Evolutionary conservation across 2,329 filamentous ascomycete genomes (phyloP).

Genomic region (Trichoderma polysporum): DNA sequence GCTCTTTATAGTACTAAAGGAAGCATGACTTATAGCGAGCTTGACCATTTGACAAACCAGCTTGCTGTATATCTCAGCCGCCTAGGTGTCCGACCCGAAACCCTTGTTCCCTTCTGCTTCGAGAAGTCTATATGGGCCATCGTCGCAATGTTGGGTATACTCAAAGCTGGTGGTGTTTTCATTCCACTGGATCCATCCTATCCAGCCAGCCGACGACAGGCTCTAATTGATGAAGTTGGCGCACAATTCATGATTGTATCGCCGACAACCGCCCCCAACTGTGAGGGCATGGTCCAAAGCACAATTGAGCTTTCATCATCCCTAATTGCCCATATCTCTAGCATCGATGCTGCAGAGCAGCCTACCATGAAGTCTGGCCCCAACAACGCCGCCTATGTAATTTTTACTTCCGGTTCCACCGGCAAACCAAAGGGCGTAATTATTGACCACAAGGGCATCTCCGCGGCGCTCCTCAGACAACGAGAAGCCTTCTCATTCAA

Average conservation of each 20-base stretch:
- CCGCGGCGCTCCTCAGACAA: slow-evolving; percentile 1
- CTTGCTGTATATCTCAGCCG: slow-evolving; percentile 13
- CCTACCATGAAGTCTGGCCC: background rate
- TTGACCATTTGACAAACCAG: slow-evolving; percentile 1
- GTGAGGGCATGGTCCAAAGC: slow-evolving; percentile 6
- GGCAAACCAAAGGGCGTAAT: slow-evolving; percentile 19
- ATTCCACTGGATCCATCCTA: slow-evolving; percentile 29
- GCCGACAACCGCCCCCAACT: background rate
- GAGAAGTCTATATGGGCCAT: slow-evolving; percentile 27
- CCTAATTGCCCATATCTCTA: background rate
- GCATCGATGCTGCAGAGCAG: background rate
- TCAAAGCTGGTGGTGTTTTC: slow-evolving; percentile 31
- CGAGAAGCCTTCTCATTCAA: background rate
- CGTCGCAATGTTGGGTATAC: slow-evolving; percentile 28
- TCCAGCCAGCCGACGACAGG: slow-evolving; percentile 9
- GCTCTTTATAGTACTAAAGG: slow-evolving; percentile 16
- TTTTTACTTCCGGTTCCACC: slow-evolving; percentile 13
- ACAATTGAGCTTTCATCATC: slow-evolving; percentile 4
- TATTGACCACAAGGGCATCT: background rate
- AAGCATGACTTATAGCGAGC: slow-evolving; percentile 12
- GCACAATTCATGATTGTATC: slow-evolving; percentile 22
- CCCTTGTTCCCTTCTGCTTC: slow-evolving; percentile 21
- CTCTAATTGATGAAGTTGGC: slow-evolving; percentile 18
- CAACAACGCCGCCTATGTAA: background rate
- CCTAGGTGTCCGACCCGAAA: slow-evolving; percentile 30